A percentile compares a stretch with the other conserved stretches of the same genome.
phyloP scores from a whole-genome alignment of 1,284 basidiomycete genomes.

The Ustilago cynodontis region DNA sequence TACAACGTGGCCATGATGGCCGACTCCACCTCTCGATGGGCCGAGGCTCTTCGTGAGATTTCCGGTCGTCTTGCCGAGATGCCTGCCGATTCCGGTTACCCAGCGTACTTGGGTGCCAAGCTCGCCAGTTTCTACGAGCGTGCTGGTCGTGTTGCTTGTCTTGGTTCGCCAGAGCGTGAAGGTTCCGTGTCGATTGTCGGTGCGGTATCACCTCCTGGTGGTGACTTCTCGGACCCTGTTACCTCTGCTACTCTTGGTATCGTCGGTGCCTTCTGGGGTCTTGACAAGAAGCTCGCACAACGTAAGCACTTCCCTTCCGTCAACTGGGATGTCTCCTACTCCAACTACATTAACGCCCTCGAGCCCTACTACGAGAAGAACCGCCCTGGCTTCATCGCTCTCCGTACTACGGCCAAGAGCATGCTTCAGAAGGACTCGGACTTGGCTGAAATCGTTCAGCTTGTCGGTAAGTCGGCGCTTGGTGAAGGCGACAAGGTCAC shows the following conservation, averaged over 20 bases:
- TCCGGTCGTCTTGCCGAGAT: slow-evolving; percentile 99
- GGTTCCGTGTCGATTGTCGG: slow-evolving; percentile 99
- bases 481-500: slow-evolving; percentile 99
- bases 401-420: slow-evolving; percentile 91
- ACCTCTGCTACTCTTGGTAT: slow-evolving; percentile 97
- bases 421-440: slow-evolving; percentile 99
- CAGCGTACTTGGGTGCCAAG: slow-evolving; percentile 95
- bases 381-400: slow-evolving; percentile 91
- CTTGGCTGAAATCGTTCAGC: slow-evolving; percentile 97
- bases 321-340: slow-evolving; percentile 99
- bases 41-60: slow-evolving; percentile 98
- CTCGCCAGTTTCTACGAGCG: slow-evolving; percentile 98
- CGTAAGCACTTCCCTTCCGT: slow-evolving; percentile 98
- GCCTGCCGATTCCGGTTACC: slow-evolving; percentile 97
- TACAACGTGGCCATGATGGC: slow-evolving; percentile 99
- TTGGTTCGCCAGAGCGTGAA: slow-evolving; percentile 87
- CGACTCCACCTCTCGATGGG: slow-evolving; percentile 99
- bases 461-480: slow-evolving; percentile 97
- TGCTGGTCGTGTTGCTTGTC: slow-evolving; percentile 93
- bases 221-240: slow-evolving; percentile 99
- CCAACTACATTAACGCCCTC: slow-evolving; percentile 95
- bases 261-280: slow-evolving; percentile 87
- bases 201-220: slow-evolving; percentile 97
- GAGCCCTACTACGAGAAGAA: slow-evolving; percentile 89
- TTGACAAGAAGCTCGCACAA: slow-evolving; percentile 93